Evolutionary conservation across 2,329 filamentous ascomycete genomes (phyloP).

Genomic region (Phialophora verrucosa): DNA sequence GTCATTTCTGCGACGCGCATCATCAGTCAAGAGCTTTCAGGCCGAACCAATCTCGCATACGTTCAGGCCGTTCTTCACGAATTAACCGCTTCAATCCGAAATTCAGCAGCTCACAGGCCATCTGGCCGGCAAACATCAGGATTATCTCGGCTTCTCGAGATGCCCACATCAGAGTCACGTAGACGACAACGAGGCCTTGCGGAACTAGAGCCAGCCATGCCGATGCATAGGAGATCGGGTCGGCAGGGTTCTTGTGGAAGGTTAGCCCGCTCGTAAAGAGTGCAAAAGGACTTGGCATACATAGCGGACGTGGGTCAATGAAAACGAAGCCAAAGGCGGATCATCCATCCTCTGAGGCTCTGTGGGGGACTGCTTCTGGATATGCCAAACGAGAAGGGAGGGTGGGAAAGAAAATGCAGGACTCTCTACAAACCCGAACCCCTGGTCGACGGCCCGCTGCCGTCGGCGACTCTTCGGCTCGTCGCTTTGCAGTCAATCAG

Average conservation of each 20-base stretch:
- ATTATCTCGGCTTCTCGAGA: constrained; percentile 88
- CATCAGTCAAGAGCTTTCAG: constrained; percentile 2
- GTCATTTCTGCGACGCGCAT: constrained; percentile 63
- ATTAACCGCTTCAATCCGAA: constrained; percentile 87
- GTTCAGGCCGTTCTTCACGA: constrained; percentile 85
- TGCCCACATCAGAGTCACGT: constrained; percentile 87
- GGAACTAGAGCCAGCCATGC: constrained; percentile 94
- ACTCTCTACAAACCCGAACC: background rate
- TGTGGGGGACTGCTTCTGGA: background rate
- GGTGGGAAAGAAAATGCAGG: background rate
- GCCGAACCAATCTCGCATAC: constrained; percentile 55
- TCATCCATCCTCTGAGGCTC: constrained; percentile 38
- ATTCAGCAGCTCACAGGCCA: constrained; percentile 89
- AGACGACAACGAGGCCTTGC: constrained; percentile 87
- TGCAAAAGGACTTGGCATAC: constrained; percentile 57
- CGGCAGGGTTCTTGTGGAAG: constrained; percentile 73
- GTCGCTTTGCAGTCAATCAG: background rate
- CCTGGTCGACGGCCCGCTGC: background rate
- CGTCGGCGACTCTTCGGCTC: background rate
- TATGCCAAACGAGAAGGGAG: background rate
- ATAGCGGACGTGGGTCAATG: constrained; percentile 95
- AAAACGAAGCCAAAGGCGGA: constrained; percentile 79
- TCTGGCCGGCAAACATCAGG: constrained; percentile 89
- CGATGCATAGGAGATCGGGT: constrained; percentile 82
- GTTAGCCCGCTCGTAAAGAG: constrained; percentile 17